Base-by-base conservation (phyloP, 202 grass and related monocot genomes). In the Alloteropsis angusta region DNA sequence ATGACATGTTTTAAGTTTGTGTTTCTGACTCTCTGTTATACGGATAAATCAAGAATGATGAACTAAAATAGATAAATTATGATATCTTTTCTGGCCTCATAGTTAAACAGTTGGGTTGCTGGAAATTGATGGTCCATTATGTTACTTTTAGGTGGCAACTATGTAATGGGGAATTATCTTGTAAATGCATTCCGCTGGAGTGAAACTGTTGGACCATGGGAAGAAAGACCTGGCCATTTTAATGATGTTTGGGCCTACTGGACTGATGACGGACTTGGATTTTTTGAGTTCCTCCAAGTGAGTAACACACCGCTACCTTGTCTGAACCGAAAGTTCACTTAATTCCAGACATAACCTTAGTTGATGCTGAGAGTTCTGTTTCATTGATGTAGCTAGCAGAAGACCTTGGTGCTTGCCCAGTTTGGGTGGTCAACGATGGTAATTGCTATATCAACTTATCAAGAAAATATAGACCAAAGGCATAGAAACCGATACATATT, bases 211-310 rank as follows among this genome's bases (percentile, higher is more conserved):
- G 91, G 87, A 61, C 87, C 89, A 21, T 94, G 94, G 94, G 87
- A 97, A 86, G 87, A 94, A 83, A 89, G 94, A 70, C 83, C 94
- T 62, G 91, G 89, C 45, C 95, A 94, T 65, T 98, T 94, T 35
- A 90, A 92, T 69, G 95, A 92, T 92, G 85, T 75, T 68, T 98
- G 95, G 92, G 83, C 69, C 16, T 98, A 98, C 62, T 98, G 92
- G 92, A 94, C 87, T 69, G 95, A 98, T 56, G 85, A 98, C 80
- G 95, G 92, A 73, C 85, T 95, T 68, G 95, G 95, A 62, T 89
- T 90, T 80, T 95, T 90, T 83, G 95, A 98, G 83, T 94, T 94
- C 49, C 95, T 98, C 81, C 95, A 93, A 87, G 92, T 95, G 59
- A 78, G 82, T 87, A 74, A 68, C 57, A 79, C 7, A 16, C 48